Base-by-base conservation (phyloP, 345 rosid genomes). In the Eutrema japonicum region DNA sequence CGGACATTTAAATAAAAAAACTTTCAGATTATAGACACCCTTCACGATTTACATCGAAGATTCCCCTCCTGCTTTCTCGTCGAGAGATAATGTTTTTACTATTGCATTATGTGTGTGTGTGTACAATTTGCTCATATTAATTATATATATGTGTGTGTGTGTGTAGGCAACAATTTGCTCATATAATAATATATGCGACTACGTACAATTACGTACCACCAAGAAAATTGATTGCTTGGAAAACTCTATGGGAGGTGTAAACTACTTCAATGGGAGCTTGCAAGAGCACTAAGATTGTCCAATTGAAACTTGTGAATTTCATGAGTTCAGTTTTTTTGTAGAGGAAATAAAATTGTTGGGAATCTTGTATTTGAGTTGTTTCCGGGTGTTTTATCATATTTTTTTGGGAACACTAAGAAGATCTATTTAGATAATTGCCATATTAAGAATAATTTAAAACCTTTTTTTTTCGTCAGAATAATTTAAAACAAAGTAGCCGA, bases 11-110 rank as follows among this genome's bases (percentile, higher is more conserved):
- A 70, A 62, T 69, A 62, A 11, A 11, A 9, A 48, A 76, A 76
- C 58, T 70, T 69, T 66, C 66, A 76, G 66, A 70, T 70, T 70
- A 35, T 62, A 63, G 71, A 53, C 26, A 76, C 60, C 60, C 52
- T 76, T 70, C 70, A 69, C 70, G 70, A 41, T 61, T 60, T 53
- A 53, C 70, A 37, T 62, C 5, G 65, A 45, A 52, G 46, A 68
- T 61, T 48, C 26, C 53, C 73, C 35, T 45, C 54, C 63, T 45
- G 55, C 36, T 1, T 61, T 55, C 7, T 7, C 35, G 57, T 64
- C 48, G 38, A 53, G 12, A 7, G 48, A 22, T 57, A 43, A 22
- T 22, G 1, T 22, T 22, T 22, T 22, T 22, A 22, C 0, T 1
- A 13, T 43, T 30, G 22, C 22, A 37, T 22, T 72, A 4, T 22